Evolutionary conservation across 2,329 filamentous ascomycete genomes (phyloP).

Genomic region (Cytospora chrysosperma): DNA sequence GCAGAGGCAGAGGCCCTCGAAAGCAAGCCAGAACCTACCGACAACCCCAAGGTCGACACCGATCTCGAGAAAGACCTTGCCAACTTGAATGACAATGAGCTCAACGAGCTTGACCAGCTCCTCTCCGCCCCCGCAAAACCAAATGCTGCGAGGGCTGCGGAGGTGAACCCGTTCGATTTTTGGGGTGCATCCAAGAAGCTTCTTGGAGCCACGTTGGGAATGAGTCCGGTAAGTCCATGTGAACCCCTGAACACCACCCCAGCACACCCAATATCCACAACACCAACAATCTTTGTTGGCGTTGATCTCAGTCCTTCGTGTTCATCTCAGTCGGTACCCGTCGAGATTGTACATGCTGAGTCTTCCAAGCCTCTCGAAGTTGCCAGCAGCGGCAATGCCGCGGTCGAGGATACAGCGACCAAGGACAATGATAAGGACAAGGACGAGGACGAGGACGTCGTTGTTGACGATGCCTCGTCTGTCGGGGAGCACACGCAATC

Average conservation of each 20-base stretch:
- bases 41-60: slow-evolving; percentile 21
- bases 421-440: neutral
- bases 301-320: slow-evolving; percentile 15
- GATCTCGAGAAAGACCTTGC: slow-evolving; percentile 28
- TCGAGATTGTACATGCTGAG: slow-evolving; percentile 51
- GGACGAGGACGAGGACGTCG: neutral
- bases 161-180: slow-evolving; percentile 52
- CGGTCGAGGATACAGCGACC: slow-evolving; percentile 23
- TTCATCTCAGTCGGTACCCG: slow-evolving; percentile 29
- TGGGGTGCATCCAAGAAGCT: slow-evolving; percentile 55
- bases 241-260: slow-evolving; percentile 27
- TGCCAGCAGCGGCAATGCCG: slow-evolving; percentile 33
- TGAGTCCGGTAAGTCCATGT: slow-evolving; percentile 38
- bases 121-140: slow-evolving; percentile 17
- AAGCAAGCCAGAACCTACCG: slow-evolving; percentile 42
- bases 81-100: slow-evolving; percentile 27
- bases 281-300: slow-evolving; percentile 14
- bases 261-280: slow-evolving; percentile 17
- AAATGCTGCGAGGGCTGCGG: slow-evolving; percentile 26
- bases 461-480: slow-evolving; percentile 26
- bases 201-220: slow-evolving; percentile 35
- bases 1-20: slow-evolving; percentile 45
- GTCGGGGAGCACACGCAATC: slow-evolving; percentile 41
- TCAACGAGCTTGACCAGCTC: slow-evolving; percentile 33
- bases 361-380: slow-evolving; percentile 49